These are phyloP conservation scores for Candida methanosorbosa DNA, from an alignment of 805 yeast species.

Conservation along the genomic window DNA sequence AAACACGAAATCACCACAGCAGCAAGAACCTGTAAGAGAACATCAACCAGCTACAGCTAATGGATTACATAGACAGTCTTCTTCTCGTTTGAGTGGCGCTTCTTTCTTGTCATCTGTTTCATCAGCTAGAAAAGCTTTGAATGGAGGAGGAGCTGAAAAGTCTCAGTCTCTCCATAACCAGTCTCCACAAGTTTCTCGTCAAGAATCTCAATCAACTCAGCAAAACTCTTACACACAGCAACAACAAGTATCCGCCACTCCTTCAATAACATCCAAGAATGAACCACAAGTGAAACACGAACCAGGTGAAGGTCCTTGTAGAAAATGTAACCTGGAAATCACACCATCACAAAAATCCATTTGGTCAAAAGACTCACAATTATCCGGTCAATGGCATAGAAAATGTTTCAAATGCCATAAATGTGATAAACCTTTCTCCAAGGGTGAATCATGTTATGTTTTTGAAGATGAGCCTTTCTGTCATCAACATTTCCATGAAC, in stretches of 20 bases:
- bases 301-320: slow-evolving; percentile 76
- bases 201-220: not conserved
- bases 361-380: slow-evolving; percentile 76
- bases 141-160: too few relatives aligned
- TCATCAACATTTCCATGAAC: slow-evolving; percentile 62
- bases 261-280: not conserved
- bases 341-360: slow-evolving; percentile 48
- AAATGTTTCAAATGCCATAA: slow-evolving; percentile 68
- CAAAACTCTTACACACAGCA: not conserved
- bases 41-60: not conserved
- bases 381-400: slow-evolving; percentile 92
- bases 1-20: not conserved
- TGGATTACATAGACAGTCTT: not conserved
- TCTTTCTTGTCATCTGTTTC: not conserved
- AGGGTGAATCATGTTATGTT: slow-evolving; percentile 64
- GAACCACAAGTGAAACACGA: slow-evolving; percentile 18
- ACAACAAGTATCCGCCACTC: not conserved
- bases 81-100: not conserved
- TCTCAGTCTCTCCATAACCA: too few relatives aligned
- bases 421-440: slow-evolving; percentile 52
- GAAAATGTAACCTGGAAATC: slow-evolving; percentile 57
- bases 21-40: not conserved
- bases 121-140: too few relatives aligned
- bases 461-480: slow-evolving; percentile 77
- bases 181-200: too few relatives aligned